Conservation (phyloP, 192 early-diverging fungal species). For the Coemansia sp. region DNA sequence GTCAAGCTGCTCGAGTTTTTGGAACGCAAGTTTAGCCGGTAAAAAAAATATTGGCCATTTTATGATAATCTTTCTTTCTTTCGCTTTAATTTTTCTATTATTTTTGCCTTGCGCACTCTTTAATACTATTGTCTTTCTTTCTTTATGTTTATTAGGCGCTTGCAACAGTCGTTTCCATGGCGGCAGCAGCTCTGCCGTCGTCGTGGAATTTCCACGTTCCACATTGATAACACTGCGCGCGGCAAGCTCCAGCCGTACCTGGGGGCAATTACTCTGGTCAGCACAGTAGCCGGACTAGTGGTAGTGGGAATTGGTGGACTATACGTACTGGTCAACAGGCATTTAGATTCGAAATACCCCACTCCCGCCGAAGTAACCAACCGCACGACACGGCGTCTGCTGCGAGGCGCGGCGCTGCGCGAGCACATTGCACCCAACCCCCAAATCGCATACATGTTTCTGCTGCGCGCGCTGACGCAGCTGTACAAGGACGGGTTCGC, state of each 20-base stretch:
- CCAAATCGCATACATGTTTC: constrained; percentile 40
- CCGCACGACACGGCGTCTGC: constrained; percentile 22
- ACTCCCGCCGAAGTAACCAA: constrained; percentile 5
- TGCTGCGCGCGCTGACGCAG: constrained; percentile 39
- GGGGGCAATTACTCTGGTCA: constrained; percentile 24
- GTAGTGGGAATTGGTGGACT: constrained; percentile 20
- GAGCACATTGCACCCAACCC: constrained; percentile 49
- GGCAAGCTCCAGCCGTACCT: constrained; percentile 42
- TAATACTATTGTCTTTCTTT: neutral
- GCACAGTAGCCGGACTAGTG: constrained; percentile 20
- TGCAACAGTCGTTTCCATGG: neutral
- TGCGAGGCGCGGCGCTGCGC: constrained; percentile 43
- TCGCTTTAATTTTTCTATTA: constrained; percentile 8
- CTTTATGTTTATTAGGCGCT: neutral
- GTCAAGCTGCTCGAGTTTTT: constrained; percentile 75
- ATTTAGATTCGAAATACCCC: constrained; percentile 31
- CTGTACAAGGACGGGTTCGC: constrained; percentile 32
- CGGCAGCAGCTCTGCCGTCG: neutral
- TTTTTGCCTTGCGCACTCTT: neutral
- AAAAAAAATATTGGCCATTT: constrained; percentile 2
- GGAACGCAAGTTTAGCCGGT: constrained; percentile 75
- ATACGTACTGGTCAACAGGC: constrained; percentile 17
- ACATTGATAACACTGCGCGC: constrained; percentile 35
- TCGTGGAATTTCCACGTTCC: constrained; percentile 35
- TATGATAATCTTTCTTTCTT: constrained; percentile 7